These are phyloP conservation scores for Eragrostis tef DNA, from an alignment of 202 grass and related monocot genomes.

Conservation along the genomic window DNA sequence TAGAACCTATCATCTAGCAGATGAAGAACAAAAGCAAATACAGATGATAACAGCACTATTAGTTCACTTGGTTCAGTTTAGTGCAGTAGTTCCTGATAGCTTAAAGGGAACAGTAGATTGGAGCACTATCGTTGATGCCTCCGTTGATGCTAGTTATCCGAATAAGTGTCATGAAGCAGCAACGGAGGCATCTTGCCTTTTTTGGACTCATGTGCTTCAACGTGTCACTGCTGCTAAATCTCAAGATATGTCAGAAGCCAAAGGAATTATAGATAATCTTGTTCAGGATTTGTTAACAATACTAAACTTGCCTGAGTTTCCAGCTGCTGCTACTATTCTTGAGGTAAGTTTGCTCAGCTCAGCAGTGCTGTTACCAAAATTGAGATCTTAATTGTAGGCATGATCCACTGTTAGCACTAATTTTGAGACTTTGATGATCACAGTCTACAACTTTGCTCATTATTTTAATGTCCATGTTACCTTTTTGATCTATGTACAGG, in stretches of 20 bases:
- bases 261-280: constrained; percentile 92
- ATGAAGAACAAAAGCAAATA: constrained; percentile 96
- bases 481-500: constrained; percentile 55
- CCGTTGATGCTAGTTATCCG: constrained; percentile 72
- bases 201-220: constrained; percentile 92
- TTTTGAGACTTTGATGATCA: not conserved
- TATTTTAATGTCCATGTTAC: not conserved
- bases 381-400: constrained; percentile 36
- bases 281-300: constrained; percentile 85
- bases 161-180: constrained; percentile 77
- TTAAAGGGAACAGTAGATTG: constrained; percentile 75
- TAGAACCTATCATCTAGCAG: constrained; percentile 88
- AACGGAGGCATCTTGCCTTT: constrained; percentile 75
- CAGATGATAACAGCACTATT: constrained; percentile 98
- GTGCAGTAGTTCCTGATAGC: constrained; percentile 81
- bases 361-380: constrained; percentile 36
- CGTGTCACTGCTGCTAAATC: constrained; percentile 84
- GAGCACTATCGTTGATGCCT: constrained; percentile 76
- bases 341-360: constrained; percentile 67
- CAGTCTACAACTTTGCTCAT: not conserved
- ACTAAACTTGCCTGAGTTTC: constrained; percentile 94
- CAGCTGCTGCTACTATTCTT: constrained; percentile 88
- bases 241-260: constrained; percentile 85
- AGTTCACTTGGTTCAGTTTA: constrained; percentile 97
- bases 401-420: not conserved